phyloP scores from a whole-genome alignment of 805 yeast species.

The Kluyveromyces wickerhamii region DNA sequence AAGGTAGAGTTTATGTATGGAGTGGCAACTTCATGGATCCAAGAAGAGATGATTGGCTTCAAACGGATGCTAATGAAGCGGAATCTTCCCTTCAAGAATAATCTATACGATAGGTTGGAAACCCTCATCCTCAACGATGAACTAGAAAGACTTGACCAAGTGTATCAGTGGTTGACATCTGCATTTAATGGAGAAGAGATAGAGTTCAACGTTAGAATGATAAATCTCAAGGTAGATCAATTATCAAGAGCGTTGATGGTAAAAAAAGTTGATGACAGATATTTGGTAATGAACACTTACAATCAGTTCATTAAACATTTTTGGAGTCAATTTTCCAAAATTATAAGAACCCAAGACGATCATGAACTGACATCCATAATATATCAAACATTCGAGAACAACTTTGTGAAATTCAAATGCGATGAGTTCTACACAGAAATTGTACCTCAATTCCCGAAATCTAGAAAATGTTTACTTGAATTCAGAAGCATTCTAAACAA shows the following conservation, averaged over 20 bases:
- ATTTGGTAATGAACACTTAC: constrained; percentile 21
- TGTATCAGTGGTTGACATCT: constrained; percentile 21
- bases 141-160: constrained; percentile 16
- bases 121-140: constrained; percentile 21
- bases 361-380: constrained; percentile 21
- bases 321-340: constrained; percentile 20
- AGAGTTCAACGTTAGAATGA: constrained; percentile 16
- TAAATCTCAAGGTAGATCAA: constrained; percentile 14
- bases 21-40: constrained; percentile 12
- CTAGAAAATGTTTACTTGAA: constrained; percentile 50
- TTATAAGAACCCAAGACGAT: constrained; percentile 21
- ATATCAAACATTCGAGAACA: constrained; percentile 19
- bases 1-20: constrained; percentile 10
- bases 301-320: constrained; percentile 20
- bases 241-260: constrained; percentile 17
- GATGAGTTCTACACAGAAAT: constrained; percentile 51
- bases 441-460: constrained; percentile 43
- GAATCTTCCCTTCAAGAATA: constrained; percentile 10
- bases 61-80: constrained; percentile 22
- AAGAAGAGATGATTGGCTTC: constrained; percentile 15
- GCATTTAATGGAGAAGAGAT: constrained; percentile 12
- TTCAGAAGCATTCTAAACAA: constrained; percentile 42
- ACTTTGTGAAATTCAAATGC: constrained; percentile 36
- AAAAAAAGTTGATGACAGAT: constrained; percentile 14
- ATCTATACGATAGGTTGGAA: constrained; percentile 11